A percentile compares a stretch with the other conserved stretches of the same genome.
Conservation (phyloP, 306 rosid species). For the Trifolium repens region DNA sequence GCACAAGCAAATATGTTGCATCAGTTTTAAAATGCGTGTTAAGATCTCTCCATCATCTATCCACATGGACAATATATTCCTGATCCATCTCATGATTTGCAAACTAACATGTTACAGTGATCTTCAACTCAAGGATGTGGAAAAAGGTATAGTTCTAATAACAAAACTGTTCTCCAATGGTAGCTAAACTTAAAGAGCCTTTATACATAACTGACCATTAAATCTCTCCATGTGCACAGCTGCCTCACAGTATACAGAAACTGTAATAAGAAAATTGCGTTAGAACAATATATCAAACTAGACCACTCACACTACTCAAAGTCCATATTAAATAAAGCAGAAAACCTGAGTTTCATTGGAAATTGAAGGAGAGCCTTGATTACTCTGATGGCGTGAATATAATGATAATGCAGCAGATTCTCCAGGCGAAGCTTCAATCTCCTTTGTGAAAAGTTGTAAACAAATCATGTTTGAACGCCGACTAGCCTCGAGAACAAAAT, state of each 20-base stretch:
- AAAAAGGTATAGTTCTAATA: constrained; percentile 25
- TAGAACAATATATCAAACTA: constrained; percentile 28
- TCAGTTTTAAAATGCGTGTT: constrained; percentile 15
- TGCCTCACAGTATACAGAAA: constrained; percentile 72
- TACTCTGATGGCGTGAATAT: constrained; percentile 60
- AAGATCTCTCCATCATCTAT: constrained; percentile 16
- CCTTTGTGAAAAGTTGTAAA: constrained; percentile 82
- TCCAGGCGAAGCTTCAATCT: constrained; percentile 76
- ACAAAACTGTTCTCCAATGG: constrained; percentile 25
- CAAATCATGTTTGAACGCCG: constrained; percentile 84
- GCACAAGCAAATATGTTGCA: constrained; percentile 17
- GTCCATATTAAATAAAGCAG: constrained; percentile 38
- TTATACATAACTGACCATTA: constrained; percentile 71
- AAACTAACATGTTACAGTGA: constrained; percentile 22
- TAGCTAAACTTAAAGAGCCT: constrained; percentile 38
- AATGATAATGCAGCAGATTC: constrained; percentile 82
- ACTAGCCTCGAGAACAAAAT: constrained; percentile 85
- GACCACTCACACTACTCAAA: constrained; percentile 30
- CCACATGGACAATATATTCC: constrained; percentile 19
- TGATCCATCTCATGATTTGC: constrained; percentile 30
- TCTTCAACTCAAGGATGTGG: constrained; percentile 7
- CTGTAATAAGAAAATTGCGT: constrained; percentile 40
- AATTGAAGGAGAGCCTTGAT: constrained; percentile 53
- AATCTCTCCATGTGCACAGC: constrained; percentile 87
- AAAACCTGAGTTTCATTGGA: constrained; percentile 75